Conservation (phyloP, 1,284 basidiomycete species). For the Neolentinus lepideus region DNA sequence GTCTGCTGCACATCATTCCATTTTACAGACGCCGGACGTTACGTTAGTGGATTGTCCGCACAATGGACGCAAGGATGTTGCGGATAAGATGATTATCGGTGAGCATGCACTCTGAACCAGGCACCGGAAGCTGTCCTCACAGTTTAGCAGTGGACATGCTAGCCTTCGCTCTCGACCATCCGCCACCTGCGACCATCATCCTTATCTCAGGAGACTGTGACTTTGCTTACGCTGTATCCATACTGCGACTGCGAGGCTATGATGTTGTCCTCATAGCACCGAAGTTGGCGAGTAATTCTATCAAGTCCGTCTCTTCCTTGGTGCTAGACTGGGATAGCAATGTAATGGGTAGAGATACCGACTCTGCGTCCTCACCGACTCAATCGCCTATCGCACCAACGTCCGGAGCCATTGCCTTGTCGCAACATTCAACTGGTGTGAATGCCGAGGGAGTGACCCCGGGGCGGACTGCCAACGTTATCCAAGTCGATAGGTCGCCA, state of each 20-base stretch:
- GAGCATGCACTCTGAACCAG: slow-evolving; percentile 9
- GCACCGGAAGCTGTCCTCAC: background rate
- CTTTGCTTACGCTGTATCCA: too few species aligned
- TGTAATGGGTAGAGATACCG: background rate
- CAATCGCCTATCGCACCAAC: background rate
- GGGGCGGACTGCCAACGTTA: too few species aligned
- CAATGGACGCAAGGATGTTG: slow-evolving; percentile 32
- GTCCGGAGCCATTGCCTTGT: too few species aligned
- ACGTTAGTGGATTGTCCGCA: slow-evolving; percentile 36
- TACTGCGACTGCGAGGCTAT: too few species aligned
- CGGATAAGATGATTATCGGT: slow-evolving; percentile 34
- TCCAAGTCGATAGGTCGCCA: too few species aligned
- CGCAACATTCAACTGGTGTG: too few species aligned
- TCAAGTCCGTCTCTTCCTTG: background rate
- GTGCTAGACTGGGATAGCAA: background rate
- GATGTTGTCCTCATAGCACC: too few species aligned
- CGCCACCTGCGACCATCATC: background rate
- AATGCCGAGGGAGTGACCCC: too few species aligned
- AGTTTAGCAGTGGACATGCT: background rate
- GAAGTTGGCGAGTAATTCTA: too few species aligned
- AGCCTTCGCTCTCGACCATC: background rate
- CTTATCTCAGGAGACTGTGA: background rate
- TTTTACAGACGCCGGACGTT: slow-evolving; percentile 30
- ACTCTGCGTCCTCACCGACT: too few species aligned
- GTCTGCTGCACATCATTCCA: slow-evolving; percentile 16